Evolutionary conservation across 192 early-diverging fungal genomes (phyloP), one percentile per base, ranked within the genome.

Genomic region (Linnemannia schmuckeri): DNA sequence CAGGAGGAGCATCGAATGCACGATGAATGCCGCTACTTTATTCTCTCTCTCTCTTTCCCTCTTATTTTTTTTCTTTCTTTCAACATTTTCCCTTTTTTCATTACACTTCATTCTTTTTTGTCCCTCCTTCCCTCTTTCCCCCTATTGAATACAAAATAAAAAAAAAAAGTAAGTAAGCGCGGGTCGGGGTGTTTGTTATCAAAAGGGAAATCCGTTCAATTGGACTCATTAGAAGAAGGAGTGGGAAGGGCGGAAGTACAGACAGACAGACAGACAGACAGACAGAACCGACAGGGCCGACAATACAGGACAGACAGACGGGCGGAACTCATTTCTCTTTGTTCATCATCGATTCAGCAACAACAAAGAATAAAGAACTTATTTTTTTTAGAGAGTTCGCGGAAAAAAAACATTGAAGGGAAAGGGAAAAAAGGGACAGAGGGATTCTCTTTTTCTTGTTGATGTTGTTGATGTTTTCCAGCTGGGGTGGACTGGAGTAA

Each of bases 221-320:
- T 66, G 61, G 61, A 66, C 61, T 66, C 61, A 30, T 66, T 78
- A 70, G 66, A 47, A 78, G 66, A 12, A 76, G 49, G 54, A 76
- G 55, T 33, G 42, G 75, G 46, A 74, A 35, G 47, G n/a, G 30
- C 40, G 71, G 71, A 40, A 33, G 30, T 40, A 42, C 40, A 72
- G 71, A 54, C 18, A 22, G 74, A 52, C 54, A 33, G 73, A 54
- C 49, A 30, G 73, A 74, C 27, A 35, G 74, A 54, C 74, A 37
- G 54, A 18, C 49, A 52, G 49, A 17, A 52, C 47, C 15, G 47
- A 52, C 49, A 22, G 49, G 18, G 20, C 47, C 9, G 47, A 3
- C 47, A 49, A 13, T 7, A 49, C 2, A 49, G 47, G 47, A 49
- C 18, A 22, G 49, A 52, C 49, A 52, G 49, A 52, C 17, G 18